Evolutionary conservation across 345 rosid species (phyloP).

Genomic region (Combretum micranthum): DNA sequence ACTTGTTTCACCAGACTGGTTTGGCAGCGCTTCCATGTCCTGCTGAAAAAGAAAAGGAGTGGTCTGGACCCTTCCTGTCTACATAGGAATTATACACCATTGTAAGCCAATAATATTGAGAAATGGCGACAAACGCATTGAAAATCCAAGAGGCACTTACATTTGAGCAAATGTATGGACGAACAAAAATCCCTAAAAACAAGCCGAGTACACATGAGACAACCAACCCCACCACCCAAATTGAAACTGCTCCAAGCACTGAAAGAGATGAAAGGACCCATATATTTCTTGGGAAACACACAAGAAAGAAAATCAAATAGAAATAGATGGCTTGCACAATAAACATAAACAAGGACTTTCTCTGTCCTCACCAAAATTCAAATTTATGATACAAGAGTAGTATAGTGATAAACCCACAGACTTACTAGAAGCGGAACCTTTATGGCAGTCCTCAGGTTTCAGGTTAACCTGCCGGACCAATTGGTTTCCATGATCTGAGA

Average conservation of each 20-base stretch:
- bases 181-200: conserved; percentile 25
- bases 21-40: conserved; percentile 68
- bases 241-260: conserved; percentile 26
- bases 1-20: conserved; percentile 50
- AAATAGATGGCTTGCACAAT: neutral
- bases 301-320: neutral
- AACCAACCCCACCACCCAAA: conserved; percentile 27
- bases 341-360: neutral
- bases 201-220: conserved; percentile 37
- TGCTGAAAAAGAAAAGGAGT: conserved; percentile 23
- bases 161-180: conserved; percentile 22
- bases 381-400: neutral
- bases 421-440: conserved; percentile 38
- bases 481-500: conserved; percentile 57
- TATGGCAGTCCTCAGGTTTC: conserved; percentile 54
- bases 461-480: conserved; percentile 51
- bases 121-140: neutral
- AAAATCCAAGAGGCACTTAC: conserved; percentile 28
- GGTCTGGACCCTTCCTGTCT: conserved; percentile 52
- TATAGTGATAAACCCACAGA: neutral
- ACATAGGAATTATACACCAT: conserved; percentile 23
- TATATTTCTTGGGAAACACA: neutral
- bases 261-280: neutral
- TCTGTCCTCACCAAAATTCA: neutral
- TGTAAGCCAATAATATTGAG: conserved; percentile 11